Evolutionary conservation across 495 filamentous ascomycete species (phyloP).

Genomic region (Hypoxylon crocopeplum): DNA sequence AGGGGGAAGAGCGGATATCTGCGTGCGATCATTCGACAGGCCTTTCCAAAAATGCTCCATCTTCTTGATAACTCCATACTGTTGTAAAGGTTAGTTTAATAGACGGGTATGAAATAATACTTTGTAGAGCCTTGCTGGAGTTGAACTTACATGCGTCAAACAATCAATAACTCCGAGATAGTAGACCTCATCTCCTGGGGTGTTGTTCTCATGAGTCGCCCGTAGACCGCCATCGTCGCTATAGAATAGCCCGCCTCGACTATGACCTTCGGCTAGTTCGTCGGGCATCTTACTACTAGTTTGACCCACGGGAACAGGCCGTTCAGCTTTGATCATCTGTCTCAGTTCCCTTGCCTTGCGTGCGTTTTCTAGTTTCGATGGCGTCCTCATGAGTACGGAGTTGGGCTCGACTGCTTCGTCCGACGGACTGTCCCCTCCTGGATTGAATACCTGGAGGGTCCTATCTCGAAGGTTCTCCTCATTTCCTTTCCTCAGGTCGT

Average conservation of each 20-base stretch:
- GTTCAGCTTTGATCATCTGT: constrained; percentile 89
- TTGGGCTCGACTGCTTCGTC: constrained; percentile 58
- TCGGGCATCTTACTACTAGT: constrained; percentile 88
- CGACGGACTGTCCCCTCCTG: constrained; percentile 71
- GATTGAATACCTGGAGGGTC: constrained; percentile 93
- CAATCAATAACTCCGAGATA: constrained; percentile 99
- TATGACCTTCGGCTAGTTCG: constrained; percentile 70
- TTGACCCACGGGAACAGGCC: constrained; percentile 88
- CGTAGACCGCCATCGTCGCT: constrained; percentile 92
- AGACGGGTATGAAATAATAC: neutral
- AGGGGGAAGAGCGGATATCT: constrained; percentile 94
- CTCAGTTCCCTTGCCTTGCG: constrained; percentile 91
- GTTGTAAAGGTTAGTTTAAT: constrained; percentile 40
- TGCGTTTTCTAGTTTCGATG: constrained; percentile 91
- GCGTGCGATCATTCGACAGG: constrained; percentile 74
- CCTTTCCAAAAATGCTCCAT: constrained; percentile 95
- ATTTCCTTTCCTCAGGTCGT: constrained; percentile 87
- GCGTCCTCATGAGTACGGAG: constrained; percentile 81
- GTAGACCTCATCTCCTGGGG: constrained; percentile 89
- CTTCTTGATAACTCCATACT: constrained; percentile 90
- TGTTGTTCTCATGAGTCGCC: constrained; percentile 90
- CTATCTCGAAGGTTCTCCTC: constrained; percentile 95
- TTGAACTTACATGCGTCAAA: constrained; percentile 81
- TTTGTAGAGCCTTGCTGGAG: neutral
- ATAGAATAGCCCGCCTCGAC: constrained; percentile 67